Conservation (phyloP, 139 green algal genomes). For the Axilococcus clingmanii region DNA sequence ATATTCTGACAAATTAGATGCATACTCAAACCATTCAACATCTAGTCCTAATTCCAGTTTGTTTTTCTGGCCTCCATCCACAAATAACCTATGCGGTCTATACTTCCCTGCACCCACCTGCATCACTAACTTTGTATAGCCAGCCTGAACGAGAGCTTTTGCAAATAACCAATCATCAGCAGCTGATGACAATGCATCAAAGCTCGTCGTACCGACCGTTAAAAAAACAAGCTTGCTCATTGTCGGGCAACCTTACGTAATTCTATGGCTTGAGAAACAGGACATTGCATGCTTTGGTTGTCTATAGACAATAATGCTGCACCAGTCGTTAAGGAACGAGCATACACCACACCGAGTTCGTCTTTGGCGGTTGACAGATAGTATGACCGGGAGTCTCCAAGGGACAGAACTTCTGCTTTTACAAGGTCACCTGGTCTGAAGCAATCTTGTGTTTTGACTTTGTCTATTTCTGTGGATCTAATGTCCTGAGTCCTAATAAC, state of each 20-base stretch:
- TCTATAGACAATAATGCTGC: conserved; percentile 59
- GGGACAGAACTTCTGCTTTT: conserved; percentile 55
- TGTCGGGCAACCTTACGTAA: conserved; percentile 55
- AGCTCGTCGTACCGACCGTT: conserved; percentile 78
- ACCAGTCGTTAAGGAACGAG: conserved; percentile 55
- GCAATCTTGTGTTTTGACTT: conserved; percentile 68
- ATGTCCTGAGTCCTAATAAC: conserved; percentile 72
- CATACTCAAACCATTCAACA: conserved; percentile 63
- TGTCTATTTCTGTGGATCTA: conserved; percentile 75
- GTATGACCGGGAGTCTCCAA: conserved; percentile 80
- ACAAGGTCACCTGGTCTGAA: conserved; percentile 89
- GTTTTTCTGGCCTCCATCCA: background rate
- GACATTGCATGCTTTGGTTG: conserved; percentile 79
- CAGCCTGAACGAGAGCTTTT: conserved; percentile 22
- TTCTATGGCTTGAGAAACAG: conserved; percentile 54
- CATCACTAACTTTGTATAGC: conserved; percentile 58
- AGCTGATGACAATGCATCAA: conserved; percentile 59
- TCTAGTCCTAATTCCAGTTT: background rate
- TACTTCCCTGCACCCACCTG: conserved; percentile 26
- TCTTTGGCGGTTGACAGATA: conserved; percentile 84
- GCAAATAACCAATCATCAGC: conserved; percentile 42
- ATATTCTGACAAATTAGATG: conserved; percentile 37
- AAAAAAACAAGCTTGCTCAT: conserved; percentile 41
- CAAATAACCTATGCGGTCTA: background rate
- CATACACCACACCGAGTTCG: conserved; percentile 83